Evolutionary conservation across 192 early-diverging fungal genomes (phyloP), one percentile per base, ranked within the genome.

Genomic region (Phycomyces blakesleeanus): DNA sequence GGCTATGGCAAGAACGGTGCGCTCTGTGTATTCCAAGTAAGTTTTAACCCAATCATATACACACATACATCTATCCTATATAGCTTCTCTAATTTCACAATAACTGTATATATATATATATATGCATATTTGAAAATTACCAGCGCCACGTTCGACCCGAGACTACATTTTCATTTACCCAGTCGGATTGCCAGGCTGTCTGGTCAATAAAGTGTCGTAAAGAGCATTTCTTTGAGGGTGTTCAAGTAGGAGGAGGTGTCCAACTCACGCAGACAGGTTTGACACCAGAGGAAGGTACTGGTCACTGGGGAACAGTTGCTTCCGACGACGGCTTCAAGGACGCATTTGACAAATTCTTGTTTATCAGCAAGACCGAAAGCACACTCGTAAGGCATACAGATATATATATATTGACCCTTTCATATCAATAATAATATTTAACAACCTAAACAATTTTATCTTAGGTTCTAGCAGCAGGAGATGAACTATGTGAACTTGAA

Each of bases 401-500:
- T n/a, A n/a, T n/a, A n/a, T n/a, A n/a, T n/a, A n/a, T n/a, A n/a
- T n/a, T n/a, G n/a, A n/a, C n/a, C n/a, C n/a, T n/a, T n/a, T n/a
- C n/a, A n/a, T n/a, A n/a, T n/a, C n/a, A n/a, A n/a, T n/a, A n/a
- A n/a, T n/a, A n/a, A n/a, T n/a, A n/a, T n/a, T n/a, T n/a, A n/a
- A n/a, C n/a, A n/a, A n/a, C n/a, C n/a, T n/a, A n/a, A n/a, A n/a
- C n/a, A n/a, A n/a, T n/a, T n/a, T n/a, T 42, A 53, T 52, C 26
- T 55, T 61, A 91, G 89, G 87, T 96, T 18, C 76, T 98, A 56
- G 73, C 78, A 22, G 86, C 89, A 1, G 93, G 92, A 53, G 88
- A 93, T 27, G 93, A 96, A 54, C 70, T 97, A 27, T 75, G 81
- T 21, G 89, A 98, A 76, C 68, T 94, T 52, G 84, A 86, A 18